Base-by-base conservation (phyloP, 495 filamentous ascomycete species). In the Xylaria telfairii region DNA sequence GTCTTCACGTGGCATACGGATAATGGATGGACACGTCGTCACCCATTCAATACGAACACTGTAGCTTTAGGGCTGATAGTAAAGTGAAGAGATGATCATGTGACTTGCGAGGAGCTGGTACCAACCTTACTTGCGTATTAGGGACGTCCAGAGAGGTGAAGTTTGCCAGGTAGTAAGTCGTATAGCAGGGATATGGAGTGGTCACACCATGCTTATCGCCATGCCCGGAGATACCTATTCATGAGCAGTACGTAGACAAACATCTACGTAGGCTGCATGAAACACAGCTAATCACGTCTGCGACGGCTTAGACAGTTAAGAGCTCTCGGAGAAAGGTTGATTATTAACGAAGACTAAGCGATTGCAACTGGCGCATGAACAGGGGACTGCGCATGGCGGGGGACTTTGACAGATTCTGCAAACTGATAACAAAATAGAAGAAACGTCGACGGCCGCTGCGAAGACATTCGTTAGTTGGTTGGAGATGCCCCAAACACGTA, bases 291-390 rank as follows among this genome's bases (percentile, higher is more conserved):
- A 62, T 62, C 59, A 15, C 12, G 34, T 15, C 32, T 17, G 19
- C 32, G 8, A 47, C 26, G 60, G 13, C 60, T 28, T 13, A 7
- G 37, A 19, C 24, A 46, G 41, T 4, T 0, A 28, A n/a, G 57
- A 28, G 21, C 24, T 8, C 44, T 34, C 3, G 44, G 19, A 10
- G 24, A 39, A 41, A 21, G 32, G 32, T 28, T 28, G 30, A 41
- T 66, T 59, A 26, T 62, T 15, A n/a, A n/a, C n/a, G 39, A n/a
- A 37, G 26, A 49, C 39, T 21, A 65, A 26, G 63, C 63, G 32
- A 51, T 30, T n/a, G 63, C 24, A 65, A 41, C 63, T 10, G 26
- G 30, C 19, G 32, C 46, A 65, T 26, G 28, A 54, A 47, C 64
- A 53, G 47, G 64, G 34, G 30, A 41, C 21, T n/a, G 15, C n/a